These are phyloP conservation scores for Iris pallida DNA, from an alignment of 116 monocot species.

Conservation along the genomic window DNA sequence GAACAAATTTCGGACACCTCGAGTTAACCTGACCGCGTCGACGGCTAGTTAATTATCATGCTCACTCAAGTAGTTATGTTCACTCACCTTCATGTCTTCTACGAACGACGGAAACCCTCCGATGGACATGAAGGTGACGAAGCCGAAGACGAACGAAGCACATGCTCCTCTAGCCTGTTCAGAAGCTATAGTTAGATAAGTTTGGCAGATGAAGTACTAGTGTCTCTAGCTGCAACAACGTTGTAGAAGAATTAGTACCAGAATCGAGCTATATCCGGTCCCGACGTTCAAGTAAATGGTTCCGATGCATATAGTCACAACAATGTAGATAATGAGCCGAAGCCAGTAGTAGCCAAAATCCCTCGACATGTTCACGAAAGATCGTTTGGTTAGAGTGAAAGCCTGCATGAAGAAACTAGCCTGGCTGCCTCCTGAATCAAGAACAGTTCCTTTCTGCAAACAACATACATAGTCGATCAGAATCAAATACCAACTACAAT, in stretches of 20 bases:
- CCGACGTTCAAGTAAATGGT: conserved; percentile 82
- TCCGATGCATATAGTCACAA: conserved; percentile 78
- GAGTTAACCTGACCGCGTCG: too few species aligned
- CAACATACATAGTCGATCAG: neutral
- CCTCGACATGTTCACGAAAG: conserved; percentile 85
- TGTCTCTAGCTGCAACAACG: too few species aligned
- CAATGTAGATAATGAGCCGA: conserved; percentile 72
- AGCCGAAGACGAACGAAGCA: conserved; percentile 90
- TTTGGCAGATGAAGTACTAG: too few species aligned
- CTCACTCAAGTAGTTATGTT: neutral
- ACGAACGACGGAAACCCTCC: conserved; percentile 99
- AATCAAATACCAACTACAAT: neutral
- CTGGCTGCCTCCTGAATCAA: conserved; percentile 74
- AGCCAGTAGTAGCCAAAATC: conserved; percentile 98
- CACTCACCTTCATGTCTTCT: conserved; percentile 98
- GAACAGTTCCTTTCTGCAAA: conserved; percentile 83
- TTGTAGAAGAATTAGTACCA: conserved; percentile 29
- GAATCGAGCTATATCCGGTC: conserved; percentile 67
- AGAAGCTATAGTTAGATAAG: neutral
- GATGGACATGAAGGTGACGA: conserved; percentile 99
- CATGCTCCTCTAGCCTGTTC: conserved; percentile 91
- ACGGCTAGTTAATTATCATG: neutral
- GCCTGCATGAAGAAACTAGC: conserved; percentile 81
- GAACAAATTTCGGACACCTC: too few species aligned
- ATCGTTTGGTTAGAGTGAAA: conserved; percentile 59